Conservation (phyloP, 345 rosid species). For the Acer campestre region DNA sequence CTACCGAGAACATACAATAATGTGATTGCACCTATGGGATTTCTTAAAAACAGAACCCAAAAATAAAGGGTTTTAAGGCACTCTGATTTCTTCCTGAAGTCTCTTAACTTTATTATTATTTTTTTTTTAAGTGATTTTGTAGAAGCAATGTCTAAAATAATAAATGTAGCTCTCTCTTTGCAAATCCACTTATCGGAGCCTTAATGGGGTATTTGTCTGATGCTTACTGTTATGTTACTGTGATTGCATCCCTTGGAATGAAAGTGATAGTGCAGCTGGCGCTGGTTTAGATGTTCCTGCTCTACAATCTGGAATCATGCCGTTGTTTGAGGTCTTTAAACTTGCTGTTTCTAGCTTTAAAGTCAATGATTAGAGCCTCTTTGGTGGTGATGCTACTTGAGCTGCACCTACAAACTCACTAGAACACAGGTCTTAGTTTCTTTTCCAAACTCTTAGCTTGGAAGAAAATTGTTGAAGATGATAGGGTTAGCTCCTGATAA, state of each 20-base stretch:
- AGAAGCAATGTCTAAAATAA: no score
- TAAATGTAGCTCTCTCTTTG: no score
- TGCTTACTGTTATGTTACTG: conserved; percentile 6
- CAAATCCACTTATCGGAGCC: neutral
- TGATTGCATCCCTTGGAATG: conserved; percentile 68
- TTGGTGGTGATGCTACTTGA: conserved; percentile 42
- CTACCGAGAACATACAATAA: no score
- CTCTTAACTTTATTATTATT: no score
- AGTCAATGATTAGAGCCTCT: conserved; percentile 77
- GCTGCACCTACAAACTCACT: neutral
- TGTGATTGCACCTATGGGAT: neutral
- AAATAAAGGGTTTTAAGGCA: neutral
- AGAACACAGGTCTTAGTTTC: neutral
- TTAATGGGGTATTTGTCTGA: conserved; percentile 3
- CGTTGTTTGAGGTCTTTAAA: conserved; percentile 66
- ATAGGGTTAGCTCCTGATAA: neutral
- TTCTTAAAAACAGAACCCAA: neutral
- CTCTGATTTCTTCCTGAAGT: neutral
- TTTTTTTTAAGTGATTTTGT: no score
- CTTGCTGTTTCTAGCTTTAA: conserved; percentile 69
- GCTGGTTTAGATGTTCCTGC: conserved; percentile 72
- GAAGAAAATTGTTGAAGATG: neutral
- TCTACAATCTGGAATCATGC: conserved; percentile 53
- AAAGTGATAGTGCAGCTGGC: conserved; percentile 65
- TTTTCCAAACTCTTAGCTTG: neutral